Base-by-base conservation (phyloP, 148 eudicot genomes). In the Agrostemma githago region DNA sequence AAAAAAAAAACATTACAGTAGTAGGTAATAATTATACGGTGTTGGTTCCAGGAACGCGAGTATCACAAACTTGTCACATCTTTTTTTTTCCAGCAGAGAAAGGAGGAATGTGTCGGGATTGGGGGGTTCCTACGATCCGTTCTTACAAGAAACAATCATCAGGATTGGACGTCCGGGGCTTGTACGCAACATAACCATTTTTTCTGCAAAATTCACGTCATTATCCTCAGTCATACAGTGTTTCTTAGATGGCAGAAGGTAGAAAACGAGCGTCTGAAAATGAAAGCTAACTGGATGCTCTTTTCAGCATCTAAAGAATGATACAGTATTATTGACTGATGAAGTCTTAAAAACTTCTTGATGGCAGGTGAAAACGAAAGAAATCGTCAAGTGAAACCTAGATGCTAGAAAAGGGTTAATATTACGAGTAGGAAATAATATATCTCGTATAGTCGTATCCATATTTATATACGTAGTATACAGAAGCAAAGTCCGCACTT, bases 161-260 rank as follows among this genome's bases (percentile, higher is more conserved):
- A 89, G 84, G 89, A 84, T 72, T 89, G 89, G 64, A 85, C 90
- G 62, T 81, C 80, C 21, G 92, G 94, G 66, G 83, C 79, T 77
- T 85, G 85, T 77, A 86, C 76, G 77, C 97, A 91, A 88, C 97
- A 91, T 69, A 87, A 74, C 93, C 93, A 91, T 75, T 85, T 88
- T 78, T 89, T 92, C 97, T 92, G 92, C 90, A 85, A 62, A 68
- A 71, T 42, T 42, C 75, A 43, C 26, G 54, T 65, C 20, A 14
- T 40, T 65, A 65, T 39, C 69, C 6, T 65, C 46, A 11, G 41
- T 39, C 19, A 17, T 65, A 39, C 21, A 14, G n/a, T 8, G 40
- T 39, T 6, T 43, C n/a, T n/a, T n/a, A 65, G 7, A 65, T 39
- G 34, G 34, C 34, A 26, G 34, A 26, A 26, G 34, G 34, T 1